Evolutionary conservation across 2,329 filamentous ascomycete genomes (phyloP), one percentile per base, ranked within the genome.

Genomic region (Periconia sp.): DNA sequence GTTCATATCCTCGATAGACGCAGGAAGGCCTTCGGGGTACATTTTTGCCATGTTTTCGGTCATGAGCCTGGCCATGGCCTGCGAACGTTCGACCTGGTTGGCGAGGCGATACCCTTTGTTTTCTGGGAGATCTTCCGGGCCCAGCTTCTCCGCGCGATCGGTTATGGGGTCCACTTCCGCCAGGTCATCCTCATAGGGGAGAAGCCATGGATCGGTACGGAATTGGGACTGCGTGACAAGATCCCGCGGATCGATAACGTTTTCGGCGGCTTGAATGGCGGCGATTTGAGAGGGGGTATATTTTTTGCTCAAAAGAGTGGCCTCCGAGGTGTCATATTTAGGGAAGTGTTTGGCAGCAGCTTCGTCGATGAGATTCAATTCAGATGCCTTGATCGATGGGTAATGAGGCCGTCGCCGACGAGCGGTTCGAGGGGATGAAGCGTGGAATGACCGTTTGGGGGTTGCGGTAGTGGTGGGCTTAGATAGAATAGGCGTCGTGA

Each of bases 261-360:
- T 78, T 76, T 97, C 92, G 64, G 88, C 92, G 45, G 89, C 89
- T 75, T 89, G 82, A 70, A 97, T 85, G 53, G 92, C 91, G 52
- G 85, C 85, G 63, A 95, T 81, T 77, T 97, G 93, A 71, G 88
- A 85, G 15, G 87, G 82, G 0, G 91, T 90, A 79, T 96, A 97
- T 63, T 83, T 83, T 67, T 84, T 76, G 54, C 76, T 75, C 53
- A 96, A 80, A 13, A 74, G 65, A 14, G 50, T 48, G 3, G 61
- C 61, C 54, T 73, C 71, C 13, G 53, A 81, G 41, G 81, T 75
- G 14, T 85, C 85, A 77, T 92, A 94, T 14, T 83, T 79, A 58
- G 85, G 81, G 66, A 86, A 86, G 6, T 63, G 50, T 27, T 53
- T 50, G 45, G 62, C 63, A 33, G 71, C 71, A 1, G 62, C 62